Evolutionary conservation across 306 rosid species (phyloP).

Genomic region (Corylus americana): DNA sequence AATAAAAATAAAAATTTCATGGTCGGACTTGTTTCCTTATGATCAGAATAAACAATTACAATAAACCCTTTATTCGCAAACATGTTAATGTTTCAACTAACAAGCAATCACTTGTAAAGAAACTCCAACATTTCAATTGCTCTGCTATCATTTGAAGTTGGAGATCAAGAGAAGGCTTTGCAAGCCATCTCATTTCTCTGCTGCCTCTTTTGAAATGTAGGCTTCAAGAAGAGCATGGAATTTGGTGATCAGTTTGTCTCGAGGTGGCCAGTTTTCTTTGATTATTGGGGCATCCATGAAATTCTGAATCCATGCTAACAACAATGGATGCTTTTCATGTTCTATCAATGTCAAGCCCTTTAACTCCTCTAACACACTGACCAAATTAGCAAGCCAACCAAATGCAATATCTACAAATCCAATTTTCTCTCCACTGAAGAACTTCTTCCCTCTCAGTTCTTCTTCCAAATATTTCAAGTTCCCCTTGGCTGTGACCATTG

Average conservation of each 20-base stretch:
- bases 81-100: too few species aligned
- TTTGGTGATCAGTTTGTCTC: conserved; percentile 28
- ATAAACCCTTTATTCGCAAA: too few species aligned
- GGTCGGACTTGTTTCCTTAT: too few species aligned
- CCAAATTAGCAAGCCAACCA: conserved; percentile 27
- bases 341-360: conserved; percentile 10
- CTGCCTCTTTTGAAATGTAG: background rate
- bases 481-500: conserved; percentile 5
- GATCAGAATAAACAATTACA: too few species aligned
- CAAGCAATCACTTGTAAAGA: too few species aligned
- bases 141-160: background rate
- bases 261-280: conserved; percentile 33
- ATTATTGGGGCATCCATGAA: conserved; percentile 32
- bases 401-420: conserved; percentile 33
- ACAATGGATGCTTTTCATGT: conserved; percentile 17
- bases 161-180: background rate
- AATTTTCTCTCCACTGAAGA: conserved; percentile 26
- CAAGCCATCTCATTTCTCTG: background rate
- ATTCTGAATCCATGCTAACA: conserved; percentile 22
- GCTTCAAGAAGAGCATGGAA: conserved; percentile 1
- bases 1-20: too few species aligned
- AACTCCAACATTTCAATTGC: too few species aligned
- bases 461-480: conserved; percentile 28
- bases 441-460: conserved; percentile 27
- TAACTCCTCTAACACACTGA: conserved; percentile 12